A percentile compares a stretch with the other conserved stretches of the same genome.
Conservation (phyloP, 2,329 filamentous ascomycete genomes). For the Epichloe uncinata region DNA sequence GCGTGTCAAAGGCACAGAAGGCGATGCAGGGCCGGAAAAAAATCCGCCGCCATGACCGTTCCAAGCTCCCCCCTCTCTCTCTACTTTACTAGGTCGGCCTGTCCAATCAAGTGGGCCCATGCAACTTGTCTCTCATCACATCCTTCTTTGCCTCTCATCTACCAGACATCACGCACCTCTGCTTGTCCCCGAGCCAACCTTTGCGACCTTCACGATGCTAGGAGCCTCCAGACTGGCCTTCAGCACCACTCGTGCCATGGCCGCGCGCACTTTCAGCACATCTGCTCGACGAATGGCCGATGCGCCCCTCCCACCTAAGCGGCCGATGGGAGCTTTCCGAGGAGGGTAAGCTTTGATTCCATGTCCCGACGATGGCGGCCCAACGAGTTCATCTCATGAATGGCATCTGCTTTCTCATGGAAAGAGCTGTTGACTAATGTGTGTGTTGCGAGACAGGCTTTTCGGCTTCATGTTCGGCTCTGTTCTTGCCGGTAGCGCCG, state of each 20-base stretch:
- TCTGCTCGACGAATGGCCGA: slow-evolving; percentile 32
- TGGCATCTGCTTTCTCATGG: background rate
- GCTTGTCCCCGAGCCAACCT: background rate
- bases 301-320: slow-evolving; percentile 39
- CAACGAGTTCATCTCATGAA: too few relatives aligned
- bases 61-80: background rate
- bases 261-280: slow-evolving; percentile 34
- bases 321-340: slow-evolving; percentile 47
- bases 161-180: background rate
- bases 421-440: background rate
- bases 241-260: slow-evolving; percentile 24
- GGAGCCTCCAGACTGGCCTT: slow-evolving; percentile 30
- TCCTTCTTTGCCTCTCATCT: slow-evolving; percentile 1
- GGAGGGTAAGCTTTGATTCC: slow-evolving; percentile 37
- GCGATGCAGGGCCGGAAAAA: slow-evolving; percentile 6
- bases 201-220: slow-evolving; percentile 22
- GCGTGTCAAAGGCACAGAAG: background rate
- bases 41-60: slow-evolving; percentile 8
- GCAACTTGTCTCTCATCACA: too few relatives aligned
- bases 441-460: slow-evolving; percentile 39
- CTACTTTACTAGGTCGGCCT: background rate
- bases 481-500: slow-evolving; percentile 61
- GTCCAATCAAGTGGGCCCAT: slow-evolving; percentile 9
- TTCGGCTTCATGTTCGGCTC: slow-evolving; percentile 87
- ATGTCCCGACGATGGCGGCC: slow-evolving; percentile 2